Evolutionary conservation across 805 yeast species (phyloP).

Genomic region (Metschnikowia vanudenii): DNA sequence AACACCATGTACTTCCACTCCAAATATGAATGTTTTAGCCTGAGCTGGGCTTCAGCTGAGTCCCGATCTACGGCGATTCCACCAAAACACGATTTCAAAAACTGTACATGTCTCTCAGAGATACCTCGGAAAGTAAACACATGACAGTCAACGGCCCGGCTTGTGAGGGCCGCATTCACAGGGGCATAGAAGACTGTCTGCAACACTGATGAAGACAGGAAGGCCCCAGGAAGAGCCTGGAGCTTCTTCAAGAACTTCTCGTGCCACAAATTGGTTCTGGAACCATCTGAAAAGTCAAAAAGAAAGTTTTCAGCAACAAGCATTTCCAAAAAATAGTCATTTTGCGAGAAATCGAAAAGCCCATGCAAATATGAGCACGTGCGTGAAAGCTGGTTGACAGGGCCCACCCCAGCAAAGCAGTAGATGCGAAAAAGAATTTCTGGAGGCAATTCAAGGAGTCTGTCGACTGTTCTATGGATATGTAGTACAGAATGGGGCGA

Average conservation of each 20-base stretch:
- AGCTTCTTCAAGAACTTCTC: not conserved
- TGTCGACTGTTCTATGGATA: not conserved
- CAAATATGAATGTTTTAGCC: conserved; percentile 8
- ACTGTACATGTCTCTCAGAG: conserved; percentile 13
- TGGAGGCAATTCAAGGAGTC: conserved; percentile 38
- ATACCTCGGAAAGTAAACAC: conserved; percentile 17
- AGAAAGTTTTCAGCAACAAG: conserved; percentile 24
- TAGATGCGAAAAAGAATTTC: conserved; percentile 44
- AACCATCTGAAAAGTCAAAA: conserved; percentile 20
- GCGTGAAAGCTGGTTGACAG: conserved; percentile 32
- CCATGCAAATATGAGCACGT: conserved; percentile 30
- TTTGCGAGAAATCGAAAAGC: conserved; percentile 19
- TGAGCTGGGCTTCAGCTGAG: conserved; percentile 3
- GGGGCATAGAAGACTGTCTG: conserved; percentile 4
- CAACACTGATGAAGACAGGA: not conserved
- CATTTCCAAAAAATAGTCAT: conserved; percentile 18
- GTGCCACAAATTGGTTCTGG: conserved; percentile 14
- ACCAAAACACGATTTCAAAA: conserved; percentile 5
- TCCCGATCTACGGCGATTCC: conserved; percentile 1
- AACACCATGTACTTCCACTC: conserved; percentile 16
- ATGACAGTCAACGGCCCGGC: conserved; percentile 13
- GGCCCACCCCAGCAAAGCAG: conserved; percentile 31
- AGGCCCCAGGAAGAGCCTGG: conserved; percentile 8
- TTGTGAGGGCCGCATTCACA: not conserved
- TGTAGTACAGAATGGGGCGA: too few relatives aligned